Conservation (phyloP, 176 grass and related monocot genomes). For the Canna indica region DNA sequence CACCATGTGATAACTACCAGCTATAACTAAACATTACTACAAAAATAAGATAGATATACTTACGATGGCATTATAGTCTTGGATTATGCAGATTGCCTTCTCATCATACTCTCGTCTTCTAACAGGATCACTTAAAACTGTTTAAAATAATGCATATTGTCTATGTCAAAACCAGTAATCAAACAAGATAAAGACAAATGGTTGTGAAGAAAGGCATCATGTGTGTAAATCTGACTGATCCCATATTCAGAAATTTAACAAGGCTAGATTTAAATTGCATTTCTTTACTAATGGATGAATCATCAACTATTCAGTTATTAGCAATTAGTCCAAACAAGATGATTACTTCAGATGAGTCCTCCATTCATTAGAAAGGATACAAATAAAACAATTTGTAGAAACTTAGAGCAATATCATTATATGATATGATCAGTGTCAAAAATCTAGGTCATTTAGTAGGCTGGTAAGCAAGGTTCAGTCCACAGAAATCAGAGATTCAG, state of each 20-base stretch:
- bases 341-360: background rate
- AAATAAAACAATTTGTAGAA: background rate
- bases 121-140: constrained; percentile 84
- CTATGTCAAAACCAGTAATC: constrained; percentile 6
- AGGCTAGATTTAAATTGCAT: background rate
- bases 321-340: background rate
- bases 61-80: constrained; percentile 74
- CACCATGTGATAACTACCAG: background rate
- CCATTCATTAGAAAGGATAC: background rate
- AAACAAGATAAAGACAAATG: background rate
- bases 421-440: background rate
- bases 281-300: background rate
- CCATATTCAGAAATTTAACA: background rate
- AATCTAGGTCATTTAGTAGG: background rate
- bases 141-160: constrained; percentile 11
- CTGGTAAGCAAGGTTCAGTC: background rate
- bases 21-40: background rate
- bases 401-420: background rate
- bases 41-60: constrained; percentile 9
- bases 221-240: background rate
- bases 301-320: background rate
- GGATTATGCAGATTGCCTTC: constrained; percentile 55
- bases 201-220: background rate
- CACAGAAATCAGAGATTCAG: too few species aligned
- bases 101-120: constrained; percentile 78